A percentile compares a stretch with the other conserved stretches of the same genome.
Evolutionary conservation across 257 asterid species (phyloP).

Genomic region (Leonotis leonurus): DNA sequence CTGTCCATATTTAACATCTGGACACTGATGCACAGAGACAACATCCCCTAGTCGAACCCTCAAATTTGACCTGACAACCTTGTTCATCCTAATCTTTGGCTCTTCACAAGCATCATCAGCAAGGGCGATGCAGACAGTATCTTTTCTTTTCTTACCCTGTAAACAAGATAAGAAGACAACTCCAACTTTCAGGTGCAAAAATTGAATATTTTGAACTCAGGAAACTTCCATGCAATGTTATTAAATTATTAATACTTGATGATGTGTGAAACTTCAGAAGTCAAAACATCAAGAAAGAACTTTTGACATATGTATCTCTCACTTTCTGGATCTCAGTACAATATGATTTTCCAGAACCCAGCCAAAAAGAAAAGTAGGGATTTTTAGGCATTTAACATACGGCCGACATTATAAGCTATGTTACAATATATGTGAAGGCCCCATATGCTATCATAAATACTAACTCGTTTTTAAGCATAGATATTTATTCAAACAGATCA

Average conservation of each 20-base stretch:
- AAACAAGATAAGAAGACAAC: conserved; percentile 3
- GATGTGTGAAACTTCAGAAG: too few relatives aligned
- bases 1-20: conserved; percentile 82
- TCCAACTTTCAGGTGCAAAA: conserved; percentile 8
- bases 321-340: neutral
- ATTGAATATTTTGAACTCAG: neutral
- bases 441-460: neutral
- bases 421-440: neutral
- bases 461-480: neutral
- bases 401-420: neutral
- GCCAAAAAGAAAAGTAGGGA: neutral
- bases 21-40: conserved; percentile 87
- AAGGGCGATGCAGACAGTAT: conserved; percentile 47
- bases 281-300: too few relatives aligned
- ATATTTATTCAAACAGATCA: neutral
- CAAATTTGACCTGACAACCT: conserved; percentile 55
- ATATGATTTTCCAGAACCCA: neutral
- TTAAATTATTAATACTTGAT: too few relatives aligned
- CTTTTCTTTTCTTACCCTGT: conserved; percentile 49
- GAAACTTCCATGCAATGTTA: neutral
- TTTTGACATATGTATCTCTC: too few relatives aligned
- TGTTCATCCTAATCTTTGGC: conserved; percentile 67
- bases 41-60: conserved; percentile 64
- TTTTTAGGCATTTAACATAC: neutral
- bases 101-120: conserved; percentile 63